Conservation (phyloP, 306 rosid genomes). For the Notholithocarpus densiflorus region DNA sequence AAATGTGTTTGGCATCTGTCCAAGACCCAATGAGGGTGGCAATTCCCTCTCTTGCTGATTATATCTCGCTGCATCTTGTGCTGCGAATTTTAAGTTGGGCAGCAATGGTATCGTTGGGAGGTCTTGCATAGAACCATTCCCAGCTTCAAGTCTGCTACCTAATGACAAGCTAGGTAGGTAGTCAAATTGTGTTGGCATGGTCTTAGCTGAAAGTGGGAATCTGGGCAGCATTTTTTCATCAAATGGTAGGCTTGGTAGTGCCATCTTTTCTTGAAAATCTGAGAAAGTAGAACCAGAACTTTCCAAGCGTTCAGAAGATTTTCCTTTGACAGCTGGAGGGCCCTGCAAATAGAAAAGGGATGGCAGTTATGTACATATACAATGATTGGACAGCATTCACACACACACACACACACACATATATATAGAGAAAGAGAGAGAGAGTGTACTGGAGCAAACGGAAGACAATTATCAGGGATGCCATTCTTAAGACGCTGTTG, state of each 20-base stretch:
- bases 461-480: constrained; percentile 50
- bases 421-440: constrained; percentile 5
- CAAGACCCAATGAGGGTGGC: constrained; percentile 72
- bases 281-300: constrained; percentile 47
- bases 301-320: constrained; percentile 42
- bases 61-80: constrained; percentile 69
- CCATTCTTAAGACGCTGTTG: constrained; percentile 55
- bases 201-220: constrained; percentile 65
- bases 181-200: constrained; percentile 60
- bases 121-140: constrained; percentile 59
- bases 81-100: constrained; percentile 70
- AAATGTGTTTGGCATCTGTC: constrained; percentile 58
- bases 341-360: constrained; percentile 34
- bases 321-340: constrained; percentile 50
- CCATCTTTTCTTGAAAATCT: constrained; percentile 73
- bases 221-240: constrained; percentile 80
- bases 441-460: constrained; percentile 59
- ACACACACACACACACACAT: background rate
- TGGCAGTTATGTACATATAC: constrained; percentile 17
- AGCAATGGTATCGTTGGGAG: constrained; percentile 66
- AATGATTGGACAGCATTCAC: constrained; percentile 2
- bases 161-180: constrained; percentile 75
- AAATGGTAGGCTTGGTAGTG: constrained; percentile 68
- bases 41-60: constrained; percentile 72
- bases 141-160: constrained; percentile 64